These are phyloP conservation scores for Diplodia mutila DNA, from an alignment of 2,329 filamentous ascomycete species.

Conservation along the genomic window DNA sequence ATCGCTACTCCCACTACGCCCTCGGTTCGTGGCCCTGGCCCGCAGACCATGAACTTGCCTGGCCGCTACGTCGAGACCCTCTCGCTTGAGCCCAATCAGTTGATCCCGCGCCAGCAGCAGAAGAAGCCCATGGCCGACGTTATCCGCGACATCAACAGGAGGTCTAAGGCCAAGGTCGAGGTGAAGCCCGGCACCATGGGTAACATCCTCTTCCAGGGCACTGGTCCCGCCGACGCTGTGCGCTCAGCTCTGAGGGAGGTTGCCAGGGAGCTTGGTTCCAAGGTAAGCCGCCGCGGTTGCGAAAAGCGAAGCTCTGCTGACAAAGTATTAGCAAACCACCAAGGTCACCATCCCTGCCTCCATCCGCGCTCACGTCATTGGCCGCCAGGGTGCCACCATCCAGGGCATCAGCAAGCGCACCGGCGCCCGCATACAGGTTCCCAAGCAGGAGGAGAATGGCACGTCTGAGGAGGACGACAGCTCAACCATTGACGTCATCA, in stretches of 20 bases:
- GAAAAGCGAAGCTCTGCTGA: not conserved
- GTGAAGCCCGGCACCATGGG: conserved; percentile 75
- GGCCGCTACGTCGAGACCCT: conserved; percentile 81
- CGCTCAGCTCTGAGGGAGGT: conserved; percentile 88
- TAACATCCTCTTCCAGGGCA: conserved; percentile 79
- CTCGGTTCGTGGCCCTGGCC: conserved; percentile 40
- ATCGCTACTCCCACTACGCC: conserved; percentile 51
- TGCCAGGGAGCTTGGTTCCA: conserved; percentile 82
- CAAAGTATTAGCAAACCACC: conserved; percentile 60
- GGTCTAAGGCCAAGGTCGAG: conserved; percentile 83
- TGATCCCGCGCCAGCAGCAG: conserved; percentile 75
- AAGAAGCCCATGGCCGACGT: conserved; percentile 85
- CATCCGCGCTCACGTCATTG: conserved; percentile 87
- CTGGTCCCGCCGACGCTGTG: conserved; percentile 80
- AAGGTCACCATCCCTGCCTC: conserved; percentile 82
- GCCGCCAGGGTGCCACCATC: conserved; percentile 86
- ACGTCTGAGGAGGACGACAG: conserved; percentile 76
- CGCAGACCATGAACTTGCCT: conserved; percentile 72
- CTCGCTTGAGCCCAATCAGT: conserved; percentile 72
- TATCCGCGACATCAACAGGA: conserved; percentile 88
- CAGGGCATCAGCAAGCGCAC: conserved; percentile 88
- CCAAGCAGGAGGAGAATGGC: conserved; percentile 71
- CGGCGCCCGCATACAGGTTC: conserved; percentile 87
- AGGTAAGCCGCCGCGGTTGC: conserved; percentile 59
- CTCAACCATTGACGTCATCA: conserved; percentile 77